A percentile compares a stretch with the other conserved stretches of the same genome.
These are phyloP conservation scores for Holtermannia corniformis DNA, from an alignment of 768 basidiomycete genomes.

Conservation along the genomic window DNA sequence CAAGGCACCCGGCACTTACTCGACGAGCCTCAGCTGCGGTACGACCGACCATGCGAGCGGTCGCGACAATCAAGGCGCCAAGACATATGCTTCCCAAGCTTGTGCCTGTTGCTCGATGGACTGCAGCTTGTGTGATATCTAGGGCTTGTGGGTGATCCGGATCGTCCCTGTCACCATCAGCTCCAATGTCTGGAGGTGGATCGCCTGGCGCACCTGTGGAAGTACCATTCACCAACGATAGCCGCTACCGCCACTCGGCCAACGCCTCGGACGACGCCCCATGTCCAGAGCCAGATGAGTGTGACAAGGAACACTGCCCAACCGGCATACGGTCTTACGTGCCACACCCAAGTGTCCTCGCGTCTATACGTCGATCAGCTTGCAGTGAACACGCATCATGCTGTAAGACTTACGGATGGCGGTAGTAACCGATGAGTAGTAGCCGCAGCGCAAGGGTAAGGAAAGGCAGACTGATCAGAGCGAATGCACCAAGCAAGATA, in stretches of 20 bases:
- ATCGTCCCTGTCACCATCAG: constrained; percentile 18
- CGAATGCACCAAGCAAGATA: constrained; percentile 33
- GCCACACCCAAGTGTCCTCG: constrained; percentile 47
- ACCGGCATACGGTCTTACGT: constrained; percentile 58
- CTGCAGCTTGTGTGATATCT: constrained; percentile 64
- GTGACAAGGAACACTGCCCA: constrained; percentile 56
- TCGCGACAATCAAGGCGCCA: constrained; percentile 64
- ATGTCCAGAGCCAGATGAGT: constrained; percentile 60
- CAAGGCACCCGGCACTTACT: too few species aligned
- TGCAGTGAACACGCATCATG: background rate
- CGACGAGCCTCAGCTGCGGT: constrained; percentile 30
- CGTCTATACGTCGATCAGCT: constrained; percentile 9
- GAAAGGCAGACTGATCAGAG: constrained; percentile 35
- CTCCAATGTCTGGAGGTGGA: background rate
- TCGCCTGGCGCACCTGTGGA: constrained; percentile 49
- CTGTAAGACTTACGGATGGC: constrained; percentile 31
- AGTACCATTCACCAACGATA: constrained; percentile 89
- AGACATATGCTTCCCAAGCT: constrained; percentile 72
- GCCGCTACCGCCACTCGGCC: constrained; percentile 66
- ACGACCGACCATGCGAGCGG: constrained; percentile 51
- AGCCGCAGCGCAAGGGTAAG: constrained; percentile 37
- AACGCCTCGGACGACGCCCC: constrained; percentile 68
- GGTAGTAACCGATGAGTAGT: constrained; percentile 41
- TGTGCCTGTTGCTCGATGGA: constrained; percentile 68
- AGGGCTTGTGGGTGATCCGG: constrained; percentile 15